Percentiles rank a stretch among this genome's conserved stretches.
These are phyloP conservation scores for Candida endomychidarum DNA, from an alignment of 805 yeast genomes.

Conservation along the genomic window DNA sequence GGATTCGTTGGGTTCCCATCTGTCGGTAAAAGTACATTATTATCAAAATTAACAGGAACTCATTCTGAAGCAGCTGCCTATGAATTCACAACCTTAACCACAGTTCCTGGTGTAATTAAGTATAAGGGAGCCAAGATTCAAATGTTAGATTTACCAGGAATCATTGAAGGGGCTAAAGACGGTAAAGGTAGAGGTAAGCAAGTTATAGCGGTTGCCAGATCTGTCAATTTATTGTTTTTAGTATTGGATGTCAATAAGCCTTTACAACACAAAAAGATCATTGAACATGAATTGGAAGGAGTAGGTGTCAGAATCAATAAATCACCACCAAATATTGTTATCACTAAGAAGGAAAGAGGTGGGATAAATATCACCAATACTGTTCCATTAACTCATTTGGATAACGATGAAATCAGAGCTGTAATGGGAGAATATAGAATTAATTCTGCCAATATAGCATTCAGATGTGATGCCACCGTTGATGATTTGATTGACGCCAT, in stretches of 20 bases:
- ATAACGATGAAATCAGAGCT: slow-evolving; percentile 90
- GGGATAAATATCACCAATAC: slow-evolving; percentile 94
- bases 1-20: slow-evolving; percentile 99
- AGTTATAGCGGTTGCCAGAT: slow-evolving; percentile 98
- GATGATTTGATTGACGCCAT: slow-evolving; percentile 94
- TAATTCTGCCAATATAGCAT: slow-evolving; percentile 93
- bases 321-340: slow-evolving; percentile 87
- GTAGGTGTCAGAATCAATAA: slow-evolving; percentile 94
- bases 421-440: slow-evolving; percentile 95
- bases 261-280: slow-evolving; percentile 86
- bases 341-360: slow-evolving; percentile 93
- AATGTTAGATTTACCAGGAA: slow-evolving; percentile 90
- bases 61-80: slow-evolving; percentile 98
- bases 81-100: slow-evolving; percentile 95
- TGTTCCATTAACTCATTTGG: slow-evolving; percentile 87
- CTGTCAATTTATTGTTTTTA: slow-evolving; percentile 89
- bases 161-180: slow-evolving; percentile 87
- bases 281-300: slow-evolving; percentile 94
- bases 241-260: slow-evolving; percentile 97
- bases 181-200: slow-evolving; percentile 94
- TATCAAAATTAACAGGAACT: slow-evolving; percentile 89
- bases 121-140: slow-evolving; percentile 97
- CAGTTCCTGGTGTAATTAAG: slow-evolving; percentile 95
- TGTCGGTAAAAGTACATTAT: slow-evolving; percentile 84
- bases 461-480: slow-evolving; percentile 96